Base-by-base conservation (phyloP, 1,284 basidiomycete species). In the Cutaneotrichosporon dermatis region DNA sequence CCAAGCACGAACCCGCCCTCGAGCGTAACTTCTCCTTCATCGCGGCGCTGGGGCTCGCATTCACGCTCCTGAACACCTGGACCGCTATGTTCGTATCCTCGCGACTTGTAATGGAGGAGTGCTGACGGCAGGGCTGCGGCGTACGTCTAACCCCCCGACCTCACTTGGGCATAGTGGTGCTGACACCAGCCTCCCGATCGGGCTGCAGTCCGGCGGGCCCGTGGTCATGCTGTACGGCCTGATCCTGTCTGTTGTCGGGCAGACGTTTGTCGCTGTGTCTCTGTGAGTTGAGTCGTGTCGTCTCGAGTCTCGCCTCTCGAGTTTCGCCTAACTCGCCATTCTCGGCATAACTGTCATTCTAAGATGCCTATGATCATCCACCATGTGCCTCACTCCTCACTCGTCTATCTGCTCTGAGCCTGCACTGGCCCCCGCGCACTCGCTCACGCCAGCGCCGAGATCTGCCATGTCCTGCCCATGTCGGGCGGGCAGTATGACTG, bases 401-500 rank as follows among this genome's bases (percentile, higher is more conserved):
- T 25, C 25, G 25, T 25, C 25, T 25, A 25, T 25, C 25, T 25
- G 25, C 25, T 25, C 25, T 25, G 25, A 25, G 25, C 25, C 25
- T 25, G 25, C 25, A 25, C 25, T 25, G 25, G 25, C 25, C 25
- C 25, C 25, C 25, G 25, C 25, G 25, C 25, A 25, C 25, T 25
- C 25, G 25, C 25, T 25, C 25, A 25, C 25, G 25, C 25, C 25
- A 25, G 25, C 4, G 56, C 58, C 34, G 55, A 60, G 58, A 50
- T 59, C 11, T 61, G 59, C 50, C 63, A 65, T 40, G 57, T 62
- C 35, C 60, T 60, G 11, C 60, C 60, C 1, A 41, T 53, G n/a
- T 43, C 67, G 1, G 75, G 74, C 1, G 76, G 76, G 1, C 76
- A 75, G 55, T 75, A 76, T 52, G 74, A 77, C 58, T 76, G 71